Evolutionary conservation across 2,329 filamentous ascomycete genomes (phyloP).

Genomic region (Plenodomus biglobosus): DNA sequence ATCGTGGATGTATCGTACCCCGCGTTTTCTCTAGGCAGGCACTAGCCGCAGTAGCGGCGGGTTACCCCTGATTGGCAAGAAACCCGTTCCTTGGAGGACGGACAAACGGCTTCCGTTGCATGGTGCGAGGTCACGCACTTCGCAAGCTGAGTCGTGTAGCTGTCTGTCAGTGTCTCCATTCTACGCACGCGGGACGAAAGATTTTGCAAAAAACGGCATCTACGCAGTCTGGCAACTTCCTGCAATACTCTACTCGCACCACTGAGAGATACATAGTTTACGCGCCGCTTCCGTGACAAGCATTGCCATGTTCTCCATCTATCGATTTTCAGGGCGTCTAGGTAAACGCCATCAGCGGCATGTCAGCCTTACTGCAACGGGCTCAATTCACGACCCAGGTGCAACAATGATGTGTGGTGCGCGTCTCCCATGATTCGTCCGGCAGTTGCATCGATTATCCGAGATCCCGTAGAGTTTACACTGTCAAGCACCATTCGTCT

Average conservation of each 20-base stretch:
- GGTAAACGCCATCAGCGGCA: no score
- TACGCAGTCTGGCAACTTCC: no score
- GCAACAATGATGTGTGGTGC: not conserved
- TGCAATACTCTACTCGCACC: no score
- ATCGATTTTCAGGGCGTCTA: no score
- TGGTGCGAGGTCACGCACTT: no score
- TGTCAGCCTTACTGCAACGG: no score
- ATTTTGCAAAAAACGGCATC: no score
- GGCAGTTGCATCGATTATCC: not conserved
- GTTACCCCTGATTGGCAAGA: constrained; percentile 12
- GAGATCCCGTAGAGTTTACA: not conserved
- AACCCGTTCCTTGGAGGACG: constrained; percentile 6
- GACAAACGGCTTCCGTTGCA: constrained; percentile 10
- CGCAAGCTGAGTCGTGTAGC: not conserved
- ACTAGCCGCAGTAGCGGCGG: not conserved
- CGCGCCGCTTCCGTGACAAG: no score
- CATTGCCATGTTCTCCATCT: no score
- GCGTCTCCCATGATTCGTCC: not conserved
- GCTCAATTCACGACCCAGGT: no score
- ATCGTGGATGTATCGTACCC: constrained; percentile 12
- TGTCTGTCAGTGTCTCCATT: not conserved
- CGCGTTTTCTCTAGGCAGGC: constrained; percentile 13
- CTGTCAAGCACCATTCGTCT: not conserved
- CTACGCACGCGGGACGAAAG: no score
- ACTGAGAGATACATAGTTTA: no score